Evolutionary conservation across 1,139 yeast genomes (phyloP).

Genomic region (Yamadazyma mexicana): DNA sequence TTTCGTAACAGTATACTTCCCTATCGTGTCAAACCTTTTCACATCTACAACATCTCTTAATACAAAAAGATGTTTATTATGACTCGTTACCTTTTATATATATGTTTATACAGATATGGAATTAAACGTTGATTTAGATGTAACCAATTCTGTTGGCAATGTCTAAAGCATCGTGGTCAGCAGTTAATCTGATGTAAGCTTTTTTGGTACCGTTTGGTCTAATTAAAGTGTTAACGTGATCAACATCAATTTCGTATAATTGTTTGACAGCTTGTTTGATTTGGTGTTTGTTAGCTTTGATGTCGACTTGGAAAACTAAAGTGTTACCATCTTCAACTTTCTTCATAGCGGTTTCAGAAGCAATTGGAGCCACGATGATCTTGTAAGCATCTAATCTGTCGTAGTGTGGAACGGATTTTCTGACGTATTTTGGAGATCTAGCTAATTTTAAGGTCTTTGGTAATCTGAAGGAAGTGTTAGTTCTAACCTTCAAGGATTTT

Average conservation of each 20-base stretch:
- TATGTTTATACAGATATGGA: conserved; percentile 10
- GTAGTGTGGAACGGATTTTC: conserved; percentile 96
- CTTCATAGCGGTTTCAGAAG: conserved; percentile 98
- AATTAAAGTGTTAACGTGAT: conserved; percentile 91
- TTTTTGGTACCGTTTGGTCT: conserved; percentile 99
- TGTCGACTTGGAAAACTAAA: conserved; percentile 96
- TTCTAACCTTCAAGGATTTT: conserved; percentile 92
- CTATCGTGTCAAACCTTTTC: too few relatives aligned
- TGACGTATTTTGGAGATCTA: conserved; percentile 92
- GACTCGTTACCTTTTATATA: conserved; percentile 14
- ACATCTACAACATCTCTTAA: too few relatives aligned
- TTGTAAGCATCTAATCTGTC: conserved; percentile 97
- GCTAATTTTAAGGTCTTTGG: conserved; percentile 97
- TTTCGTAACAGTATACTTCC: too few relatives aligned
- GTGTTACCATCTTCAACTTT: conserved; percentile 99
- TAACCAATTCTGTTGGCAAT: conserved; percentile 99
- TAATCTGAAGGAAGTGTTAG: conserved; percentile 91
- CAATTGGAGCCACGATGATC: conserved; percentile 92
- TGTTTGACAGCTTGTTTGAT: conserved; percentile 98
- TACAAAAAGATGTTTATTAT: conserved; percentile 10
- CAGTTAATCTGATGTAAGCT: conserved; percentile 98
- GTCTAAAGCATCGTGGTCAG: conserved; percentile 99
- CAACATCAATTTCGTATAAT: conserved; percentile 94
- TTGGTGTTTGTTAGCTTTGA: conserved; percentile 97
- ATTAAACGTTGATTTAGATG: conserved; percentile 52